Base-by-base conservation (phyloP, 371 early-diverging fungal species). In the Umbelopsis sp. region DNA sequence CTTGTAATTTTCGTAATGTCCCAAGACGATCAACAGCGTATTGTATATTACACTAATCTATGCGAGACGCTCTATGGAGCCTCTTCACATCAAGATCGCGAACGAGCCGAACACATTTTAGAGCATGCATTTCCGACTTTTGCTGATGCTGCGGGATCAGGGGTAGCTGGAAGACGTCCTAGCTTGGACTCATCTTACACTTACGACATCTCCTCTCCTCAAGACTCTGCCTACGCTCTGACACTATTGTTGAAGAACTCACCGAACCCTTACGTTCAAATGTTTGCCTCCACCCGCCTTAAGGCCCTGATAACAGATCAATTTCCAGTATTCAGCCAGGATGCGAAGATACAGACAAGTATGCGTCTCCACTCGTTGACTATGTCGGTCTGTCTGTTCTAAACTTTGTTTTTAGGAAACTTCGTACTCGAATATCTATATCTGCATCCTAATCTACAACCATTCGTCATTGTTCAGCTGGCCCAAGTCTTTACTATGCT, bases 71-170 rank as follows among this genome's bases (percentile, higher is more conserved):
- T 89, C 25, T 90, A 88, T 72, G 87, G 86, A 69, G 83, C 92
- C 62, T 81, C 87, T 37, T 73, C 81, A 44, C 74, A 83, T 18
- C 79, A 85, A 72, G 87, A 87, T 65, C 87, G 92, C 44, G 74
- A 76, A 24, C 84, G 89, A 68, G 93, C 91, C 18, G 94, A 94
- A 75, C 86, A 82, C 69, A 77, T 89, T 50, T 85, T 96, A 41
- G 91, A 92, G 62, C 86, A 89, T 68, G 88, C 85, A 51, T 94
- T 93, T 66, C 96, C 96, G 32, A 93, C 93, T 18, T 96, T 94
- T 76, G 80, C 89, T 24, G 84, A 80, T 45, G 81, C 84, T 48
- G 79, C 80, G 25, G 81, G 77, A 37, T 75, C 76, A n/a, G 80
- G 85, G 22, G 72, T 85, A 44, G 76, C 84, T 6, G 74, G 77